phyloP scores from a whole-genome alignment of 148 eudicot species.

The Camellia granthamiana region DNA sequence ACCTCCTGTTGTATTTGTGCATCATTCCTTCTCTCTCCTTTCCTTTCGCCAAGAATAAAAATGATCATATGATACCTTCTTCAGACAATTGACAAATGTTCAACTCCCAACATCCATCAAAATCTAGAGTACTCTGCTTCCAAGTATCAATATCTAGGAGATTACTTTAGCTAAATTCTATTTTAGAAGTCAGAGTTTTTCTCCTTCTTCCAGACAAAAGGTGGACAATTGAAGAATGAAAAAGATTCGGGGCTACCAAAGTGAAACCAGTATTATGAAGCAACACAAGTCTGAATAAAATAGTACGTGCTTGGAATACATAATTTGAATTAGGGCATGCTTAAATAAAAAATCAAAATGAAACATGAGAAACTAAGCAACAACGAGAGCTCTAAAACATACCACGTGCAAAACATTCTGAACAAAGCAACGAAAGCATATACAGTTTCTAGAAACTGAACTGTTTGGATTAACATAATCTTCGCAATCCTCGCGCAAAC shows the following conservation, averaged over 20 bases:
- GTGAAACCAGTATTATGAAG: not conserved
- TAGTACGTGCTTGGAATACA: not conserved
- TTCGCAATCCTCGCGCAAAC: constrained; percentile 70
- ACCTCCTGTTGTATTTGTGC: not conserved
- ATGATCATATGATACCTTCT: not conserved
- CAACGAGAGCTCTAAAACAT: constrained; percentile 22
- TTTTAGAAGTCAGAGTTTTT: not conserved
- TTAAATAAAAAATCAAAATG: not conserved
- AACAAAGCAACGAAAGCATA: constrained; percentile 68
- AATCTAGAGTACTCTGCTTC: not conserved
- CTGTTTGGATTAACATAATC: constrained; percentile 69
- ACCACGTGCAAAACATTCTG: constrained; percentile 76
- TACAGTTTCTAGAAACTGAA: constrained; percentile 68
- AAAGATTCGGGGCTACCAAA: not conserved
- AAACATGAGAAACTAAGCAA: not conserved
- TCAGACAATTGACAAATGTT: not conserved
- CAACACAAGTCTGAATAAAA: not conserved
- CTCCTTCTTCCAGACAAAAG: not conserved
- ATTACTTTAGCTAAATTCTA: not conserved
- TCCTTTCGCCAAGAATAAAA: too few relatives aligned
- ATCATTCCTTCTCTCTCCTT: not conserved
- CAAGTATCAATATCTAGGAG: not conserved
- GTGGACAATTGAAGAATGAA: not conserved
- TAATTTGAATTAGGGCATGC: not conserved
- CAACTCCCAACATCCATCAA: not conserved